These are phyloP conservation scores for Staphylotrichum longicolle DNA, from an alignment of 495 filamentous ascomycete species.

Conservation along the genomic window DNA sequence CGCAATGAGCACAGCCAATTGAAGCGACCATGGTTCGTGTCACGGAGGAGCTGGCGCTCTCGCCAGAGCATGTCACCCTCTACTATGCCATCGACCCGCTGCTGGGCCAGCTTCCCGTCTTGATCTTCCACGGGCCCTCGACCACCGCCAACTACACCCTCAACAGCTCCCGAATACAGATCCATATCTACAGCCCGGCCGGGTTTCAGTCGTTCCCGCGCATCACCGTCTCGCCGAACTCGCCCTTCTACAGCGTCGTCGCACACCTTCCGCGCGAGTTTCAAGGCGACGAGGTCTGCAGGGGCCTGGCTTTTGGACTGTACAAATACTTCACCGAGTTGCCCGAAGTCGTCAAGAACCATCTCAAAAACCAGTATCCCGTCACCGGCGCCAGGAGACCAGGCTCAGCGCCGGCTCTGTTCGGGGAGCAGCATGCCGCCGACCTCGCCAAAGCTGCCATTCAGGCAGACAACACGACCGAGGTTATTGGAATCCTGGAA, in stretches of 20 bases:
- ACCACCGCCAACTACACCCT: constrained; percentile 78
- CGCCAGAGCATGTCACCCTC: constrained; percentile 71
- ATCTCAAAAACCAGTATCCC: constrained; percentile 50
- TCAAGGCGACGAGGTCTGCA: constrained; percentile 87
- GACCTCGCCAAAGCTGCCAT: constrained; percentile 81
- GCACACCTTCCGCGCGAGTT: constrained; percentile 87
- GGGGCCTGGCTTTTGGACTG: constrained; percentile 85
- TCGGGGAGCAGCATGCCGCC: constrained; percentile 90
- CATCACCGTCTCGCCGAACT: constrained; percentile 86
- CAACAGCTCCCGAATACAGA: constrained; percentile 87
- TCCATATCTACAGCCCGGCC: constrained; percentile 84
- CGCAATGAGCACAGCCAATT: constrained; percentile 41
- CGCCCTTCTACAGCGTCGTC: constrained; percentile 91
- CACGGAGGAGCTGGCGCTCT: constrained; percentile 62
- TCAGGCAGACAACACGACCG: constrained; percentile 68
- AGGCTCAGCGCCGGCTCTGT: constrained; percentile 63
- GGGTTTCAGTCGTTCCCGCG: constrained; percentile 86
- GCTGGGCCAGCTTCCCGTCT: constrained; percentile 66
- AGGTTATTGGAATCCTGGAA: constrained; percentile 68
- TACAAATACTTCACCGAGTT: constrained; percentile 91
- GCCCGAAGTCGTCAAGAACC: constrained; percentile 69
- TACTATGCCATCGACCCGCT: constrained; percentile 78
- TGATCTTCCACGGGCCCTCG: constrained; percentile 83
- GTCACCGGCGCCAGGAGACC: constrained; percentile 49
- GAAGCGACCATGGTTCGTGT: constrained; percentile 64